Evolutionary conservation across 208 protist genomes (phyloP).

Genomic region (Vickermania spadyakhi): DNA sequence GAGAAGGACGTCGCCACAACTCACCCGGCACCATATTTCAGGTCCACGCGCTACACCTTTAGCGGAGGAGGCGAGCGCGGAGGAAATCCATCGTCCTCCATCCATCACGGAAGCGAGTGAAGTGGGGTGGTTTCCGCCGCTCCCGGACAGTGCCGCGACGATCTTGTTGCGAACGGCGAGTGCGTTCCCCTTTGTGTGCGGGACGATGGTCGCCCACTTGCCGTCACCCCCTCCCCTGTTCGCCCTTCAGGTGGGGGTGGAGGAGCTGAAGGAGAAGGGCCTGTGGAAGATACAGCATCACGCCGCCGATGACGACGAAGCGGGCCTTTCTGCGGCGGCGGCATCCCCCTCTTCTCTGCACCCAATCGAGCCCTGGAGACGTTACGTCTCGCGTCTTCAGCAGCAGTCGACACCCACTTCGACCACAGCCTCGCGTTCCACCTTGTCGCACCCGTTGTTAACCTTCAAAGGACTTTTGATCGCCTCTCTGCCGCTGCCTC

Average conservation of each 20-base stretch:
- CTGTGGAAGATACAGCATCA: conserved; percentile 12
- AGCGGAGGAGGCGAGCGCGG: conserved; percentile 3
- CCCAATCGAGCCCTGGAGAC: too few species aligned
- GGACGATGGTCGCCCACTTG: conserved; percentile 20
- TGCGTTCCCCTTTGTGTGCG: conserved; percentile 22
- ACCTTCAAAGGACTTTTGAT: conserved; percentile 46
- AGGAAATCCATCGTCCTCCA: background rate
- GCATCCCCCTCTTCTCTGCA: background rate
- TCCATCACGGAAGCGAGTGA: background rate
- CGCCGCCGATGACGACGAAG: background rate
- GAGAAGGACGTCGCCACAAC: too few species aligned
- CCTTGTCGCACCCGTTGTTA: conserved; percentile 6
- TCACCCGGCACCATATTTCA: background rate
- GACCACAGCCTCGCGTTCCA: background rate
- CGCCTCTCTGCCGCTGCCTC: conserved; percentile 45
- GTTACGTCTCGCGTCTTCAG: too few species aligned
- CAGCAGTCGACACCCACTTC: background rate
- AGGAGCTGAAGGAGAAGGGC: conserved; percentile 40
- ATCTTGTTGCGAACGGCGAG: conserved; percentile 49
- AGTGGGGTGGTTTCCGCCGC: conserved; percentile 9
- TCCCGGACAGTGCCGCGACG: conserved; percentile 26
- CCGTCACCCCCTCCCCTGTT: conserved; percentile 19
- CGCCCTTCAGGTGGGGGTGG: conserved; percentile 19
- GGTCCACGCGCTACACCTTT: background rate
- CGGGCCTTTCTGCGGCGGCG: background rate